Base-by-base conservation (phyloP, 192 early-diverging fungal species). In the Dissophora ornata region DNA sequence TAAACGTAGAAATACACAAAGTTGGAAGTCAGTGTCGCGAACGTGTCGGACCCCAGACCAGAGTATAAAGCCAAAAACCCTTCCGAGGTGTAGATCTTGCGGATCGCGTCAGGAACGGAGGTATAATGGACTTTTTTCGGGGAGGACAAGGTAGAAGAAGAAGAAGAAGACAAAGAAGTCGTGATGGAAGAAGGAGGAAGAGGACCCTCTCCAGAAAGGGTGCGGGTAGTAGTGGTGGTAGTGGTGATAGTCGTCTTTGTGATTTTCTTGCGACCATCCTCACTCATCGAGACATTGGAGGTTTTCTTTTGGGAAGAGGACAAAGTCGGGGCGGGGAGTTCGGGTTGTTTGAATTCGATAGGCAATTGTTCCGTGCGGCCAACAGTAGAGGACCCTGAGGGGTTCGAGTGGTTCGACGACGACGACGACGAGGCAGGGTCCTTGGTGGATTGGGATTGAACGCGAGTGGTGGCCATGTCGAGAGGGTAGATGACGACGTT, bases 1-100 rank as follows among this genome's bases (percentile, higher is more conserved):
- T 85, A 85, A 48, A 82, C 80, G 55, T 85, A 85, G 55, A 81
- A 83, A 42, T 83, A 85, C 15, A 83, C 80, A 57, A 85, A 85
- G 48, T 79, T 85, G 1, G 84, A 85, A 12, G 73, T 47, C n/a
- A 85, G 40, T 7, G 84, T 83, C 7, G 84, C 84, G 13, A 85
- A n/a, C 8, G 81, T 83, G 64, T 85, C 81, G 18, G 84, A 67
- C 18, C 49, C 79, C 19, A 85, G 71, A 12, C 84, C 84, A 4
- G 69, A 63, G 38, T 85, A 85, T 5, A 85, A 50, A 1, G 75
- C 84, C 10, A 54, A 15, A n/a, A 85, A 63, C 18, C 84, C 84
- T 16, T 82, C 84, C 1, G 63, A 33, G 5, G 50, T n/a, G 32
- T 67, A 77, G 45, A 50, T 77, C 58, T 77, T 54, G 18, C 73